These are phyloP conservation scores for Nicotiana noctiflora DNA, from an alignment of 257 asterid species.

Conservation along the genomic window DNA sequence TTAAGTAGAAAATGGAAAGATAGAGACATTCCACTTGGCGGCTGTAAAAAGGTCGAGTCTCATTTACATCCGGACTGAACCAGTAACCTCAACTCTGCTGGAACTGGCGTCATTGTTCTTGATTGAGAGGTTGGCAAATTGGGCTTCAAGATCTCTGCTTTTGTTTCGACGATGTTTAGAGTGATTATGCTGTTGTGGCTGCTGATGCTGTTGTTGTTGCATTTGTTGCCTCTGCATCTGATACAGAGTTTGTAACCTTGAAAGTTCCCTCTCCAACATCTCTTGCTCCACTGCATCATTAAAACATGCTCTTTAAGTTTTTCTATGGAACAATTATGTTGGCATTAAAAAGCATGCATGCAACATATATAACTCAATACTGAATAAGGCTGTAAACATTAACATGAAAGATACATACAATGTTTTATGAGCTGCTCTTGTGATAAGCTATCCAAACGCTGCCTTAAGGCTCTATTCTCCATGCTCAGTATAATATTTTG, in stretches of 20 bases:
- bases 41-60: background rate
- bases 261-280: slow-evolving; percentile 72
- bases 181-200: slow-evolving; percentile 23
- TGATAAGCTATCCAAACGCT: slow-evolving; percentile 62
- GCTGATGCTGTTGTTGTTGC: slow-evolving; percentile 42
- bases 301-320: background rate
- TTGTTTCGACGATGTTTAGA: slow-evolving; percentile 42
- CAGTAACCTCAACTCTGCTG: slow-evolving; percentile 27
- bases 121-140: slow-evolving; percentile 16
- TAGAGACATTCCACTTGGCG: background rate
- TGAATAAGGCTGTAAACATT: background rate
- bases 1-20: background rate
- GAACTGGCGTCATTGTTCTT: slow-evolving; percentile 37
- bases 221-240: slow-evolving; percentile 47
- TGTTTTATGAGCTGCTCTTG: slow-evolving; percentile 85
- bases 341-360: background rate
- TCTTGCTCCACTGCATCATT: slow-evolving; percentile 76
- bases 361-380: background rate
- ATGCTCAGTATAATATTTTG: slow-evolving; percentile 68
- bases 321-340: background rate
- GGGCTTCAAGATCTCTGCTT: slow-evolving; percentile 40
- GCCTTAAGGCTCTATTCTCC: slow-evolving; percentile 83
- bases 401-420: slow-evolving; percentile 28
- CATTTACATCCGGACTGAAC: slow-evolving; percentile 25
- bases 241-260: slow-evolving; percentile 53